Conservation (phyloP, 768 basidiomycete species). For the Pleurotus tuber-regium region DNA sequence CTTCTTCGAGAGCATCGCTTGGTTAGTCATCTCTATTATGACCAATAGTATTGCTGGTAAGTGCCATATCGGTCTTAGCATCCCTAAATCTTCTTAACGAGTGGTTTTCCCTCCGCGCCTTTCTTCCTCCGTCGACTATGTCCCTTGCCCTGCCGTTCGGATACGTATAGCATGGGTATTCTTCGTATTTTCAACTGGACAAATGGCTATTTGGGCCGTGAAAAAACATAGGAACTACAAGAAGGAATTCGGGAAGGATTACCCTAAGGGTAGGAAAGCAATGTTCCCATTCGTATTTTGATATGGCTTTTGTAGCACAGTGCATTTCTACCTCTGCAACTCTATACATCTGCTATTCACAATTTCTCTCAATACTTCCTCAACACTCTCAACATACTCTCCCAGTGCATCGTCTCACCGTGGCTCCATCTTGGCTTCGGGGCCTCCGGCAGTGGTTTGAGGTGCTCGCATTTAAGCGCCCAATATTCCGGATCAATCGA, state of each 20-base stretch:
- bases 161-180: constrained; percentile 57
- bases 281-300: constrained; percentile 75
- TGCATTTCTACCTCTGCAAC: too few species aligned
- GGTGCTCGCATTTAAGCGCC: neutral
- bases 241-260: constrained; percentile 90
- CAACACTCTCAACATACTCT: too few species aligned
- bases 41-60: constrained; percentile 74
- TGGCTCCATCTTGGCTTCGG: too few species aligned
- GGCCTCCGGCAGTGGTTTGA: too few species aligned
- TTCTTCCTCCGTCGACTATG: too few species aligned
- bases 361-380: too few species aligned
- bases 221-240: constrained; percentile 91
- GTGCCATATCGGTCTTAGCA: too few species aligned
- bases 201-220: constrained; percentile 85
- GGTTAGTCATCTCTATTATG: constrained; percentile 71
- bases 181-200: constrained; percentile 51
- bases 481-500: neutral
- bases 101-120: too few species aligned
- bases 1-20: constrained; percentile 82
- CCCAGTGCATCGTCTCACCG: too few species aligned
- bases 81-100: too few species aligned
- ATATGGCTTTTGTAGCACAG: neutral
- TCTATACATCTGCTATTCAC: too few species aligned
- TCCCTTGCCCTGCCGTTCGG: neutral
- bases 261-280: constrained; percentile 70